Base-by-base conservation (phyloP, 306 rosid species). In the Oxytropis ochrocephala region DNA sequence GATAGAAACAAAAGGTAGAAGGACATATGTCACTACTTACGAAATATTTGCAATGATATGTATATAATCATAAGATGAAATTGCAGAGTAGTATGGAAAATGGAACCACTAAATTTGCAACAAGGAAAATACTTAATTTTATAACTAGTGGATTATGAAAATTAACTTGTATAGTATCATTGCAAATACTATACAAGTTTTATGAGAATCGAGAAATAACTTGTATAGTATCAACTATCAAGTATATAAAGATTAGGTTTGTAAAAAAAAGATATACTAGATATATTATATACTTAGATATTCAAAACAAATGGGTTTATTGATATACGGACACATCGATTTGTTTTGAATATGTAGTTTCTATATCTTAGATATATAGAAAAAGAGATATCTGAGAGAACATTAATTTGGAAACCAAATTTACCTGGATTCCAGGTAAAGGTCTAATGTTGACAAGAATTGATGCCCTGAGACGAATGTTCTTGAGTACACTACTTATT, bases 381-480 rank as follows among this genome's bases (percentile, higher is more conserved):
- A 14, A 36, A 73, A 71, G 1, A 52, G 10, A 44, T 18, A 18
- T 17, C 12, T 9, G 41, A 49, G 7, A 58, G 50, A 7, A 11
- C 21, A 38, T 24, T 29, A 16, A 61, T 35, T 53, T 9, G 12
- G 1, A n/a, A 68, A 21, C 44, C 33, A 54, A 14, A 48, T 11
- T 54, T 41, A 90, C 96, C 88, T 90, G 88, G 19, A 90, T 78
- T 71, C 94, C 91, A 14, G 69, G 51, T 38, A 75, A 30, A 6
- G 86, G 88, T 54, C 91, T 81, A 44, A 82, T 8, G 43, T 90
- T 87, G 32, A 85, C 80, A 21, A 83, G 75, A 78, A 87, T 7
- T 3, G 82, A 55, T 61, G 91, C 84, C 52, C 88, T 76, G 0
- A 90, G 73, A 4, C 87, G 84, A 49, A 84, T 62, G 2, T 54